Base-by-base conservation (phyloP, 768 basidiomycete species). In the Cyathus striatus region DNA sequence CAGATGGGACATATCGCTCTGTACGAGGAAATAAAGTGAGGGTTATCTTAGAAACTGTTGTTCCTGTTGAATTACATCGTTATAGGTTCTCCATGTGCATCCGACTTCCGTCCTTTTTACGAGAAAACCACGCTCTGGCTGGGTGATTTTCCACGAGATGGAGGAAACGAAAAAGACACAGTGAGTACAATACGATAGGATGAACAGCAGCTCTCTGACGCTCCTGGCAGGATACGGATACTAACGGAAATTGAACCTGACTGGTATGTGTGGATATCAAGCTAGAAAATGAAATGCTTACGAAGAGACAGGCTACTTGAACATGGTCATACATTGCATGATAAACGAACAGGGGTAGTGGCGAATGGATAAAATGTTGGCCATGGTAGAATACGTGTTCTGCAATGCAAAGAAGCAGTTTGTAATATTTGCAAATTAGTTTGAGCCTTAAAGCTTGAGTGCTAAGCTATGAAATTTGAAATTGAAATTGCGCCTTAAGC, bases 101-200 rank as follows among this genome's bases (percentile, higher is more conserved):
- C 95, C 96, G 1, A 90, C 84, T 5, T 96, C 94, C 1, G 91
- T 96, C 5, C 66, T 97, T 40, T 98, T 98, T 58, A 96, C 91
- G 0, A 70, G 96, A 33, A 93, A 90, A 55, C 89, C 96, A 6
- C 76, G 82, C 18, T 86, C 86, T 1, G 89, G 90, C 5, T 97
- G 92, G 90, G 89, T 99, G 3, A 71, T 99, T 6, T 97, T 85
- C 56, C 92, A 97, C 54, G 93, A 97, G 59, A 83, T 96, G 69
- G 86, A 97, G 54, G 95, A 98, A 62, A 97, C 96, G 0, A 94
- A 91, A 51, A 96, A 93, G 58, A 83, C 82, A 32, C 94, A 90
- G 89, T 90, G 52, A 54, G 87, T 60, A 4, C 33, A 21, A 9
- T 7, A 36, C 7, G 10, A 36, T 36, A 9, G 27, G 27, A 26